Evolutionary conservation across 1,284 basidiomycete species (phyloP).

Genomic region (Puccinia coronata): DNA sequence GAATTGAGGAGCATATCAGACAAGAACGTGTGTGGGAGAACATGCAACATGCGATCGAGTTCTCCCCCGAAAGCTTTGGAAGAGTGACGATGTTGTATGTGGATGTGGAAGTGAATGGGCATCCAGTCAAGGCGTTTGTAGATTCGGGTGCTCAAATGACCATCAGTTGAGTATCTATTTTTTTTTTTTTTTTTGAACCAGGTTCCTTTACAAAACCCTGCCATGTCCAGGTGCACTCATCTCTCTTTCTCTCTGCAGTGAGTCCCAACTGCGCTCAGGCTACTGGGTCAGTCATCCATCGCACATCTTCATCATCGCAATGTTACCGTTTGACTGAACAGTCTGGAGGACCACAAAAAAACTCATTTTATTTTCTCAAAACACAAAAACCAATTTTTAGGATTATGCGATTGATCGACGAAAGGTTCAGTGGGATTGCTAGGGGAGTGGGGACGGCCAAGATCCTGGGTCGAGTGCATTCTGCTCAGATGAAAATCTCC

Average conservation of each 20-base stretch:
- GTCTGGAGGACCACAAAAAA: not conserved
- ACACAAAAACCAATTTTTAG: conserved; percentile 58
- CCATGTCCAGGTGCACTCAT: conserved; percentile 10
- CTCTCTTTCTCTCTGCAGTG: conserved; percentile 64
- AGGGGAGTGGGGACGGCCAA: conserved; percentile 93
- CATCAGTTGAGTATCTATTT: conserved; percentile 70
- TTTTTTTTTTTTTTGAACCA: not conserved
- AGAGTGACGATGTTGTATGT: conserved; percentile 91
- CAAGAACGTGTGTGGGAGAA: conserved; percentile 89
- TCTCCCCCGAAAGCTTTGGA: conserved; percentile 82
- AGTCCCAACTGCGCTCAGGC: conserved; percentile 89
- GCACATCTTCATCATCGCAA: not conserved
- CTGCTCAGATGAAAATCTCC: conserved; percentile 84
- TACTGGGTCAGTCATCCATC: conserved; percentile 70
- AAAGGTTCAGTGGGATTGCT: conserved; percentile 83
- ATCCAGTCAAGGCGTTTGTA: conserved; percentile 90
- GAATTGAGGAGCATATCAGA: conserved; percentile 90
- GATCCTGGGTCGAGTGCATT: conserved; percentile 91
- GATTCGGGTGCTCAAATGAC: conserved; percentile 96
- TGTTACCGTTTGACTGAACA: not conserved
- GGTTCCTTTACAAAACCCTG: too few relatives aligned
- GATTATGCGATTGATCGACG: conserved; percentile 89
- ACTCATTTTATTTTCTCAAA: not conserved
- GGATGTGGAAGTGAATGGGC: conserved; percentile 83
- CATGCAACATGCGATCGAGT: conserved; percentile 76